phyloP scores from a whole-genome alignment of 352 stramenopile species.

The Phytopythium delawarense region DNA sequence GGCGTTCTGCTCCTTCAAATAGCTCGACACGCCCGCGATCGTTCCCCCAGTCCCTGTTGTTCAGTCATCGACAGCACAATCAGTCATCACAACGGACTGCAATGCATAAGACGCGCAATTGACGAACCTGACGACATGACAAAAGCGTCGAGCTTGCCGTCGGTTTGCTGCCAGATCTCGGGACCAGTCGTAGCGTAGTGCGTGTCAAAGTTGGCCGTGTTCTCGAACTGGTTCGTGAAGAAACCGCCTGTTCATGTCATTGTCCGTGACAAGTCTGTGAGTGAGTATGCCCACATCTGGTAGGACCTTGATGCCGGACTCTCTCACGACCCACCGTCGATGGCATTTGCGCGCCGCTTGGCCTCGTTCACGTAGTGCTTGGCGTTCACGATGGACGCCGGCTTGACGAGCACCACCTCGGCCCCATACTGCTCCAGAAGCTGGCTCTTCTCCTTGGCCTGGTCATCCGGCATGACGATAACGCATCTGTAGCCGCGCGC shows the following conservation, averaged over 20 bases:
- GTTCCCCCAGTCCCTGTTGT: conserved; percentile 92
- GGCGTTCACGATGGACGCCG: conserved; percentile 95
- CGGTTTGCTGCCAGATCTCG: conserved; percentile 94
- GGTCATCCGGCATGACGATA: conserved; percentile 98
- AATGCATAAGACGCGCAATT: background rate
- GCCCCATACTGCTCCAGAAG: conserved; percentile 82
- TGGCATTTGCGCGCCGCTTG: conserved; percentile 74
- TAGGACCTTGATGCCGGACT: background rate
- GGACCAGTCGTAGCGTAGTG: conserved; percentile 94
- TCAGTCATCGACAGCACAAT: background rate
- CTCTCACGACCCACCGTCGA: conserved; percentile 36
- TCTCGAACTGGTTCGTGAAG: conserved; percentile 99
- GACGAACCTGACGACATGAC: conserved; percentile 94
- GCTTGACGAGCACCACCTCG: conserved; percentile 86
- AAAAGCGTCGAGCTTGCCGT: conserved; percentile 94
- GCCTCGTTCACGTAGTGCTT: conserved; percentile 98
- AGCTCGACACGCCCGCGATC: conserved; percentile 93
- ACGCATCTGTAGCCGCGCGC: conserved; percentile 92
- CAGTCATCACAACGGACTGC: background rate
- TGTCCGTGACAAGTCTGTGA: conserved; percentile 6
- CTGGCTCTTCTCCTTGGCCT: conserved; percentile 90
- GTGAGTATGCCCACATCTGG: background rate
- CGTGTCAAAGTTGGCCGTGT: conserved; percentile 92
- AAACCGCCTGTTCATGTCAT: conserved; percentile 69
- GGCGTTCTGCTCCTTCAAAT: conserved; percentile 89